A percentile compares a stretch with the other conserved stretches of the same genome.
phyloP scores from a whole-genome alignment of 805 yeast species.

The Barnettozyma siamensis region DNA sequence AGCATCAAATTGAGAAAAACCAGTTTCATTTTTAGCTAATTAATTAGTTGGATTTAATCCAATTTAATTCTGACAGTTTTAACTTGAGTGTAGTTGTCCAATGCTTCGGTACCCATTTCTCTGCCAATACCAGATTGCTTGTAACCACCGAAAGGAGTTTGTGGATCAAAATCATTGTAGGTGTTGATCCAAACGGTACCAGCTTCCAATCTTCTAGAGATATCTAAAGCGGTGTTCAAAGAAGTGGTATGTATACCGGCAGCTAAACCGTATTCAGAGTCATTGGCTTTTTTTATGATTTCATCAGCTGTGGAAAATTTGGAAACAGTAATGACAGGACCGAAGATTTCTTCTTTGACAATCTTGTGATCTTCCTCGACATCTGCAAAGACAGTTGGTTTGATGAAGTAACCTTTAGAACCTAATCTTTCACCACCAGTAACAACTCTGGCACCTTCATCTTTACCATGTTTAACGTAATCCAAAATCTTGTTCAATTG shows the following conservation, averaged over 20 bases:
- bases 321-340: conserved; percentile 12
- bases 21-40: too few relatives aligned
- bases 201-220: conserved; percentile 11
- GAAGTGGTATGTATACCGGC: conserved; percentile 13
- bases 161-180: conserved; percentile 13
- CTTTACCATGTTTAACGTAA: conserved; percentile 11
- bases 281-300: conserved; percentile 9
- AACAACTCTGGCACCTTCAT: conserved; percentile 12
- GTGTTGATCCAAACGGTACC: conserved; percentile 15
- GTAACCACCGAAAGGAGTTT: conserved; percentile 14
- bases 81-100: conserved; percentile 13
- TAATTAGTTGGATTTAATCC: conserved; percentile 5
- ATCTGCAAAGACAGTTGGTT: conserved; percentile 13
- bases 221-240: conserved; percentile 9
- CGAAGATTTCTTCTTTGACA: conserved; percentile 14
- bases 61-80: conserved; percentile 12
- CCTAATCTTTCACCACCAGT: conserved; percentile 13
- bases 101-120: conserved; percentile 13
- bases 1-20: too few relatives aligned
- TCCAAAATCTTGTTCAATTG: conserved; percentile 10
- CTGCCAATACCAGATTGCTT: conserved; percentile 14
- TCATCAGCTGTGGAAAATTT: conserved; percentile 9
- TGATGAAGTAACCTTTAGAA: conserved; percentile 10
- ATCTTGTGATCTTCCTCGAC: conserved; percentile 11
- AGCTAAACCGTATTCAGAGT: conserved; percentile 12